Conservation (phyloP, 177 flowering plant species). For the Vitis hybrid region DNA sequence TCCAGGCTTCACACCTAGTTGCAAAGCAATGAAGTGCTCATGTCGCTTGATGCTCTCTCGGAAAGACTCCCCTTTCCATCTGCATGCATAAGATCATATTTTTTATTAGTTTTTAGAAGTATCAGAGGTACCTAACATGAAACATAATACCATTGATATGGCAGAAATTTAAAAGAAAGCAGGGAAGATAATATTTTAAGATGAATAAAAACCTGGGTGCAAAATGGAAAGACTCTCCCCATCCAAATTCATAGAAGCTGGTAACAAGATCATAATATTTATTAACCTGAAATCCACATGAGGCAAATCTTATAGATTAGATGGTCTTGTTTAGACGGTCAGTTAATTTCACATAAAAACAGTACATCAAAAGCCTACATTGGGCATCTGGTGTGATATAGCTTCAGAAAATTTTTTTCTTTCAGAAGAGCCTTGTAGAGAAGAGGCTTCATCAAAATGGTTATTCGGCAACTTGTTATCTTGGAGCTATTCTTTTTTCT, state of each 20-base stretch:
- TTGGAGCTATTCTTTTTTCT: too few relatives aligned
- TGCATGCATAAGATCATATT: conserved; percentile 18
- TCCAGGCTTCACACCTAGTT: conserved; percentile 82
- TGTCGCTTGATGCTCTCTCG: conserved; percentile 92
- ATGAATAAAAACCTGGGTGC: conserved; percentile 63
- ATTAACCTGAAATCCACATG: conserved; percentile 67
- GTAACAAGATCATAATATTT: conserved; percentile 97
- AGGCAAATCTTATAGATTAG: not conserved
- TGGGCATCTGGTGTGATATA: too few relatives aligned
- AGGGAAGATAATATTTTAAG: not conserved
- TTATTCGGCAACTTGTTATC: too few relatives aligned
- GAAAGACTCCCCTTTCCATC: conserved; percentile 96
- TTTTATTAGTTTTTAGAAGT: not conserved
- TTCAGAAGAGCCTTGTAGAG: too few relatives aligned
- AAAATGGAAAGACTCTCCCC: conserved; percentile 99
- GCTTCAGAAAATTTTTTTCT: too few relatives aligned
- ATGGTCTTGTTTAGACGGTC: not conserved
- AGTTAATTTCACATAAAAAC: not conserved
- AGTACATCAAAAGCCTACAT: not conserved
- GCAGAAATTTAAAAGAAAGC: not conserved
- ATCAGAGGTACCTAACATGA: not conserved
- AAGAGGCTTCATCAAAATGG: too few relatives aligned
- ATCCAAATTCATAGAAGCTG: conserved; percentile 98
- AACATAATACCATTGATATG: too few relatives aligned
- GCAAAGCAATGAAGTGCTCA: conserved; percentile 95